Evolutionary conservation across 805 yeast species (phyloP), one percentile per base, ranked within the genome.

Genomic region (Blastobotrys americana): DNA sequence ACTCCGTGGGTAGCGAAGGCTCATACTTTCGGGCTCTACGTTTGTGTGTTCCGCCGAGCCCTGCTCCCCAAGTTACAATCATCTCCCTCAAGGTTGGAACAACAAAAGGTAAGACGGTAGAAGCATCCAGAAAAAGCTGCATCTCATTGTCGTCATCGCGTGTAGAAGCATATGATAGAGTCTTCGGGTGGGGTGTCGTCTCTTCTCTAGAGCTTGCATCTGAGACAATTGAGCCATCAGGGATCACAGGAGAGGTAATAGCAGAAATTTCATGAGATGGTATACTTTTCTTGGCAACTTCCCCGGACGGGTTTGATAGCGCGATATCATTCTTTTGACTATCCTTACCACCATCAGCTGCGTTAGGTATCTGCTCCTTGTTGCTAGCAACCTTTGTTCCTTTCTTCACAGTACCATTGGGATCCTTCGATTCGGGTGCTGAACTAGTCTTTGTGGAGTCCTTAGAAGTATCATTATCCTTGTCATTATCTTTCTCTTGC

Each of bases 41-140:
- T 34, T 69, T 69, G 43, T 76, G 71, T 1, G 76, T 62, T 1
- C 86, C 84, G 3, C 84, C 82, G 15, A 79, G 57, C 5, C 89
- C 88, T 1, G 85, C 76, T 2, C 96, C 94, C 70, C 86, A 90
- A 36, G 74, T 72, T 45, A 75, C 77, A 20, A 86, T 71, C 60
- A 87, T 65, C 61, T 90, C 96, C 2, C 76, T 66, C 6, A 77
- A 56, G n/a, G 81, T 78, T 1, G 97, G 97, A 22, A 87, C 64
- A 1, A 77, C 73, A 23, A 84, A 73, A 2, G 78, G 77, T 20
- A 68, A 55, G 10, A 53, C 54, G 10, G 55, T 47, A 5, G 63
- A 52, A 6, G 64, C 61, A 40, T 69, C 69, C 22, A 66, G 48
- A 9, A 47, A 55, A 3, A 68, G 50, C 17, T 56, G 57, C 17